phyloP scores from a whole-genome alignment of 345 rosid genomes.

The Draba incana region DNA sequence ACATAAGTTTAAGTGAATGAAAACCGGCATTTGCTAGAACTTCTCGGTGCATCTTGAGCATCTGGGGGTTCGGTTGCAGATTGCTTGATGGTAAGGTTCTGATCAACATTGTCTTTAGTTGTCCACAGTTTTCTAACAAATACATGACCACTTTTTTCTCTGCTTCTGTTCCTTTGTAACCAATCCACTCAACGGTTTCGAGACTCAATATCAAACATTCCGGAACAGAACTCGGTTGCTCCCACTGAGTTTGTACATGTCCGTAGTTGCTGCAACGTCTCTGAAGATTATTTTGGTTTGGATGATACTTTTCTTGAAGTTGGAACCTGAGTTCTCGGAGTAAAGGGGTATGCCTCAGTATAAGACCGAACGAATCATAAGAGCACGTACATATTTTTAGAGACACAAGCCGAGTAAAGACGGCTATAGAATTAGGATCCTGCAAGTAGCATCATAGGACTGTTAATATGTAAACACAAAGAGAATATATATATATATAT shows the following conservation, averaged over 20 bases:
- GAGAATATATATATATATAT: background rate
- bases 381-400: slow-evolving; percentile 16
- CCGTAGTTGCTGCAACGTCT: background rate
- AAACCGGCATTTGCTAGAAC: slow-evolving; percentile 8
- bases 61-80: too few relatives aligned
- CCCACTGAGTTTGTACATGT: background rate
- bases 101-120: slow-evolving; percentile 8
- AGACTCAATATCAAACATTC: slow-evolving; percentile 18
- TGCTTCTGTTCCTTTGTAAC: slow-evolving; percentile 9
- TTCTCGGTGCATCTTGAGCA: background rate
- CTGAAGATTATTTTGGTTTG: too few relatives aligned
- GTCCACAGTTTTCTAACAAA: background rate
- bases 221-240: slow-evolving; percentile 9
- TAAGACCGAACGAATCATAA: background rate
- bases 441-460: slow-evolving; percentile 2
- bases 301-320: background rate
- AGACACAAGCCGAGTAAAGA: slow-evolving; percentile 20
- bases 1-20: background rate
- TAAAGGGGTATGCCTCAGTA: slow-evolving; percentile 19
- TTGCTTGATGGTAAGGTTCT: background rate
- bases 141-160: slow-evolving; percentile 10
- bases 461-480: background rate
- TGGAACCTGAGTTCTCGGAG: slow-evolving; percentile 24
- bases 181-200: slow-evolving; percentile 6
- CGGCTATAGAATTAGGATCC: background rate